These are phyloP conservation scores for Phytophthora aleatoria DNA, from an alignment of 352 stramenopile genomes.

Conservation along the genomic window DNA sequence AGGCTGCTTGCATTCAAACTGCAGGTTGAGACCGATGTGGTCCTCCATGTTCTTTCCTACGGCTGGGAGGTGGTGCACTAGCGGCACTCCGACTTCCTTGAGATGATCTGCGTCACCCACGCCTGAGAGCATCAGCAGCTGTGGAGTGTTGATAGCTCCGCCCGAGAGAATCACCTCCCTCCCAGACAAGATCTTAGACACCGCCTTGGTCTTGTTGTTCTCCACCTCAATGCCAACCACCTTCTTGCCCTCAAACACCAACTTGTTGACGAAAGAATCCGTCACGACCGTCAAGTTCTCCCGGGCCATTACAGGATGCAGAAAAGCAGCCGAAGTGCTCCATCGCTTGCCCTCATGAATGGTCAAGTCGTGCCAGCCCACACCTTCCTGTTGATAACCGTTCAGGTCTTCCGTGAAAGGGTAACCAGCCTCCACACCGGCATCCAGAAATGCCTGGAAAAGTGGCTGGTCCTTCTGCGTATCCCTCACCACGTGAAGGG, in stretches of 20 bases:
- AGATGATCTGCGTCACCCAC: slow-evolving; percentile 73
- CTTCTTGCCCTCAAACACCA: slow-evolving; percentile 79
- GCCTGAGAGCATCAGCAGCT: slow-evolving; percentile 84
- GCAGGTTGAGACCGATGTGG: slow-evolving; percentile 82
- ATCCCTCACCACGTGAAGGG: slow-evolving; percentile 67
- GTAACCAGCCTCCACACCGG: slow-evolving; percentile 78
- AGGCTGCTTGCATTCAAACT: slow-evolving; percentile 83
- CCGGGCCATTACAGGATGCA: slow-evolving; percentile 61
- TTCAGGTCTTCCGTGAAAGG: slow-evolving; percentile 86
- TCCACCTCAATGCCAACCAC: slow-evolving; percentile 70
- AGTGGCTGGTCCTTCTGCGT: slow-evolving; percentile 72
- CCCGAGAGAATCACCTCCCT: slow-evolving; percentile 88
- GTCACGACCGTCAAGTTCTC: slow-evolving; percentile 77
- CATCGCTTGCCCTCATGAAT: slow-evolving; percentile 78
- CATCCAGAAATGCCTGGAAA: slow-evolving; percentile 87
- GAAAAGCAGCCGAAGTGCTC: slow-evolving; percentile 64
- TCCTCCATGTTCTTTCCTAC: slow-evolving; percentile 88
- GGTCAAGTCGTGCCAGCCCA: slow-evolving; percentile 88
- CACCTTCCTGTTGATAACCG: slow-evolving; percentile 84
- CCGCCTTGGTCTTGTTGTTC: slow-evolving; percentile 54
- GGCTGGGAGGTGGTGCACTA: slow-evolving; percentile 72
- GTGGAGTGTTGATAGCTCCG: slow-evolving; percentile 86
- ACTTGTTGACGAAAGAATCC: slow-evolving; percentile 78
- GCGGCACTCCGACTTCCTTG: slow-evolving; percentile 63
- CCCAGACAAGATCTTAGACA: slow-evolving; percentile 48